phyloP scores from a whole-genome alignment of 2,329 filamentous ascomycete species.

The Calonectria montana region DNA sequence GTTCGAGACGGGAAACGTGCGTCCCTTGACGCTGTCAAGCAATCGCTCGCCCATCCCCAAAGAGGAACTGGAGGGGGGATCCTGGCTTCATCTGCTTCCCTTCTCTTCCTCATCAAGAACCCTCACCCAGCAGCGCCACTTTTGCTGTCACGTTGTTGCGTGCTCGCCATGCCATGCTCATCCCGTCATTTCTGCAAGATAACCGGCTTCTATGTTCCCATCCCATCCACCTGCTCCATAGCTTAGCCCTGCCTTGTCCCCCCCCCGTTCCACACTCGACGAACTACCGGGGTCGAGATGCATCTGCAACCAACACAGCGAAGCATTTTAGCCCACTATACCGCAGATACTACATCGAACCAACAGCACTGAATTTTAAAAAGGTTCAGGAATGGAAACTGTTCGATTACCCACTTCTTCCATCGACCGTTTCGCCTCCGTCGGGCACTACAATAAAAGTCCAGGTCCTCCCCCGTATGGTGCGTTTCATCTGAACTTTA shows the following conservation, averaged over 20 bases:
- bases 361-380: neutral
- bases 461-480: conserved; percentile 7
- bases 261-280: neutral
- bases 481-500: conserved; percentile 14
- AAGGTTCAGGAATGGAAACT: neutral
- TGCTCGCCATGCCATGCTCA: neutral
- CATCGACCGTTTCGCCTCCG: neutral
- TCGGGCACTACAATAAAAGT: conserved; percentile 1
- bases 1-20: neutral
- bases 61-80: neutral
- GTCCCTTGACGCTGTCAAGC: no score
- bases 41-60: neutral
- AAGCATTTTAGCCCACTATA: neutral
- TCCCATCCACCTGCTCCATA: neutral
- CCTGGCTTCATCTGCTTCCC: no score
- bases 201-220: neutral
- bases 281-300: conserved; percentile 4
- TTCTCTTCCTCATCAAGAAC: neutral
- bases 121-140: neutral
- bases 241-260: neutral
- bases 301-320: neutral
- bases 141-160: neutral
- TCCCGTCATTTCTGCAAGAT: conserved; percentile 6
- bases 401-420: neutral
- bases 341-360: neutral